Evolutionary conservation across 2,329 filamentous ascomycete species (phyloP).

Genomic region (Hypoxylon sp.): DNA sequence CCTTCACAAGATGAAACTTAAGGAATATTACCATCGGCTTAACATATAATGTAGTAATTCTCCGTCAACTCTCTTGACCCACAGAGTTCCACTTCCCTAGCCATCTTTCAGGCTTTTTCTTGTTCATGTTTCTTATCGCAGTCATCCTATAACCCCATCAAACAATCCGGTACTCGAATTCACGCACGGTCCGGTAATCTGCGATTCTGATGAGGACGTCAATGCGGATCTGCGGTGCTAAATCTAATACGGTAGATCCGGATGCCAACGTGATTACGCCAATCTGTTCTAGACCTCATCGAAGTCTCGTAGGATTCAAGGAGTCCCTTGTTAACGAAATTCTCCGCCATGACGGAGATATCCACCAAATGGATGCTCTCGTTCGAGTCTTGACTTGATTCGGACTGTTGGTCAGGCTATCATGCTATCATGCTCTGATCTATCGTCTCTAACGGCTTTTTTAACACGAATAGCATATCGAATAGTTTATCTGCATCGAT

Average conservation of each 20-base stretch:
- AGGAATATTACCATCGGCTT: slow-evolving; percentile 8
- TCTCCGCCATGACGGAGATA: slow-evolving; percentile 38
- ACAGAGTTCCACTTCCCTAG: slow-evolving; percentile 4
- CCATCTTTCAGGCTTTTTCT: background rate
- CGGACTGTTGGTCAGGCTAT: slow-evolving; percentile 39
- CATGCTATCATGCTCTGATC: slow-evolving; percentile 42
- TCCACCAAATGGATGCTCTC: slow-evolving; percentile 14
- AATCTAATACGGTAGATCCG: slow-evolving; percentile 42
- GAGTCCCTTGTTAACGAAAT: slow-evolving; percentile 32
- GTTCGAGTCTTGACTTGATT: slow-evolving; percentile 34
- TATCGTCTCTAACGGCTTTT: slow-evolving; percentile 26
- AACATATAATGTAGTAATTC: slow-evolving; percentile 7
- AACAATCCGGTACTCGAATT: slow-evolving; percentile 22
- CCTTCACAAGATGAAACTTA: background rate
- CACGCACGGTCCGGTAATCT: slow-evolving; percentile 40
- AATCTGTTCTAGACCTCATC: slow-evolving; percentile 46
- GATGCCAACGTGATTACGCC: slow-evolving; percentile 45
- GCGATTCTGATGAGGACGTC: slow-evolving; percentile 33
- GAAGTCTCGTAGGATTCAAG: slow-evolving; percentile 32
- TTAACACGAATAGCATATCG: slow-evolving; percentile 21
- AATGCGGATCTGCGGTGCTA: slow-evolving; percentile 43
- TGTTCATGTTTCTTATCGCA: background rate
- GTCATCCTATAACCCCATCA: slow-evolving; percentile 9
- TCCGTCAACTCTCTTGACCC: slow-evolving; percentile 8
- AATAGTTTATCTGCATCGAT: slow-evolving; percentile 13